Base-by-base conservation (phyloP, 352 stramenopile genomes). In the Globisporangium lucens region DNA sequence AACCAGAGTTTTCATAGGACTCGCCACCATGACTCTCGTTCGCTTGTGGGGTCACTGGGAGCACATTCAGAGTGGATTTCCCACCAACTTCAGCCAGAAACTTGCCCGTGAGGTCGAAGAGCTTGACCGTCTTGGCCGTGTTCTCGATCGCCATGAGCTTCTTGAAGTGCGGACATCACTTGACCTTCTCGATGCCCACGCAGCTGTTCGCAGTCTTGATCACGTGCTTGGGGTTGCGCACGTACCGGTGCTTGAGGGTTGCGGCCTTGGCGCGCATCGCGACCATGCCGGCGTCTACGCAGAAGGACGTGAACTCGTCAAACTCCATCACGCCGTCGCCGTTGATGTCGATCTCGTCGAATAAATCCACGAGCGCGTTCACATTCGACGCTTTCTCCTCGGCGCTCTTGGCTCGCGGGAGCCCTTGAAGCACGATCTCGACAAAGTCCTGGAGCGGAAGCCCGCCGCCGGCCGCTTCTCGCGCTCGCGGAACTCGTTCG, bases 341-440 rank as follows among this genome's bases (percentile, higher is more conserved):
- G 55, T 96, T 96, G 69, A 94, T 91, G 67, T 96, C 89, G 56
- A 96, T 96, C 66, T 90, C 81, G 33, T 95, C 83, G 41, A 96
- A 96, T 12, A 93, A 72, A 43, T 94, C 86, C 9, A 93, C 70
- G 12, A 94, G 75, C 24, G 83, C 82, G 61, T 69, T 81, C 8
- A 94, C 71, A 59, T 76, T 87, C 0, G 75, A 75, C 46, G 66
- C 61, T 53, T 89, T 89, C 36, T 90, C 85, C 10, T 80, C 74
- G 1, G n/a, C 20, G 2, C 59, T 78, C 62, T 75, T 82, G 13
- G 75, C 47, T 8, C 73, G 78, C 20, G 83, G 82, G 7, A 93
- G 71, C 8, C 77, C 81, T 8, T 75, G 78, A 3, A 92, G 67
- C 41, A 94, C 83, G 65, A 92, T 94, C 62, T 93, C 86, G 33